These are phyloP conservation scores for Phytopythium ostracodes DNA, from an alignment of 352 stramenopile genomes.

Conservation along the genomic window DNA sequence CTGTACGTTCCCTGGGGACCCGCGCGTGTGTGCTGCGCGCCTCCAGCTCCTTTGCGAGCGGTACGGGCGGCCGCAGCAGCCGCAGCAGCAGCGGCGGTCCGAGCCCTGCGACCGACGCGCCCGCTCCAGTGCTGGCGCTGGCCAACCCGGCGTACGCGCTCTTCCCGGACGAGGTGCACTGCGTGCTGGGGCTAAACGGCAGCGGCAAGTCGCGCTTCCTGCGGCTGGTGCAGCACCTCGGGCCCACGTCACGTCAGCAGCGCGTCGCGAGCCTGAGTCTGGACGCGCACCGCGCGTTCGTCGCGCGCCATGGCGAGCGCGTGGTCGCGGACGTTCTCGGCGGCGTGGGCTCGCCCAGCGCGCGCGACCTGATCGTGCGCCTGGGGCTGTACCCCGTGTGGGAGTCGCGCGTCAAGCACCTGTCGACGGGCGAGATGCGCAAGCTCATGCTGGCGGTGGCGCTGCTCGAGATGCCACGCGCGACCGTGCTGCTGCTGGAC, in stretches of 20 bases:
- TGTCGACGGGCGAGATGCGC: constrained; percentile 92
- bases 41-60: background rate
- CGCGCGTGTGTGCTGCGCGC: background rate
- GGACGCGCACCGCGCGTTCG: constrained; percentile 82
- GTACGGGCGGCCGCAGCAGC: background rate
- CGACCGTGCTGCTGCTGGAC: constrained; percentile 86
- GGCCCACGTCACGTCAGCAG: constrained; percentile 11
- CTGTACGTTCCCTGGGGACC: background rate
- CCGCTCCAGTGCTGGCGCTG: constrained; percentile 29
- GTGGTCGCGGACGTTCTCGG: constrained; percentile 67
- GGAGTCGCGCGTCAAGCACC: constrained; percentile 71
- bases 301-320: constrained; percentile 48
- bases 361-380: constrained; percentile 88
- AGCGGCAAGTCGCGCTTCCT: constrained; percentile 66
- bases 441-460: constrained; percentile 88
- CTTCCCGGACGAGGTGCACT: constrained; percentile 52
- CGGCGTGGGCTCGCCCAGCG: constrained; percentile 56
- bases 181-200: constrained; percentile 66
- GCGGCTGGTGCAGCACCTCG: constrained; percentile 31
- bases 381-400: constrained; percentile 90
- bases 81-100: background rate
- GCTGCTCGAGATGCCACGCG: constrained; percentile 66
- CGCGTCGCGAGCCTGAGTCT: constrained; percentile 65
- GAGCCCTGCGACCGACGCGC: background rate
- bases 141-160: constrained; percentile 34